Conservation (phyloP, 2,329 filamentous ascomycete species). For the Pestalotiopsis sp. region DNA sequence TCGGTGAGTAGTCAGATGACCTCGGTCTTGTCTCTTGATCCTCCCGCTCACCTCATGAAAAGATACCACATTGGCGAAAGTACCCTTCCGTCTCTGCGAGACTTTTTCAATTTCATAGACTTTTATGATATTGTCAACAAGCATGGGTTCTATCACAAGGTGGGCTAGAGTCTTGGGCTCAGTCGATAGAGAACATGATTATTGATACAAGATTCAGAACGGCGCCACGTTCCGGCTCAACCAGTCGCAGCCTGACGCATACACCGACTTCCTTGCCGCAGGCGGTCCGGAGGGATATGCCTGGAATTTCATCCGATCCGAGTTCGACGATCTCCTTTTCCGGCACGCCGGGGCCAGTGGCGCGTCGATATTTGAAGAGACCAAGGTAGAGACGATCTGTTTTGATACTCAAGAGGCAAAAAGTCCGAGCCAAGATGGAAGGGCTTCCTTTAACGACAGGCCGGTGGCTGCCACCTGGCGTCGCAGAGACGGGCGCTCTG, state of each 20-base stretch:
- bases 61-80: conserved; percentile 43
- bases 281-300: neutral
- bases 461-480: conserved; percentile 39
- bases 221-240: neutral
- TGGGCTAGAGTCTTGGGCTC: neutral
- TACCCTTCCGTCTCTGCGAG: conserved; percentile 40
- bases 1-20: neutral
- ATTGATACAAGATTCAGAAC: neutral
- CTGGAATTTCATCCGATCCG: conserved; percentile 51
- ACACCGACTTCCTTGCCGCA: neutral
- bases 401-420: conserved; percentile 24
- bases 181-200: too few species aligned
- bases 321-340: conserved; percentile 47
- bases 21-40: too few species aligned
- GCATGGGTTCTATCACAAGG: neutral
- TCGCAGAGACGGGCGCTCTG: conserved; percentile 35
- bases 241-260: neutral
- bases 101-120: conserved; percentile 48
- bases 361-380: conserved; percentile 42
- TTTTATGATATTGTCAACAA: conserved; percentile 27
- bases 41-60: neutral
- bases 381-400: conserved; percentile 35
- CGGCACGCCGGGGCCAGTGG: conserved; percentile 41
- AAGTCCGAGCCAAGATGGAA: neutral
- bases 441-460: conserved; percentile 23